These are phyloP conservation scores for Ogataea pilisensis DNA, from an alignment of 805 yeast genomes.

Conservation along the genomic window DNA sequence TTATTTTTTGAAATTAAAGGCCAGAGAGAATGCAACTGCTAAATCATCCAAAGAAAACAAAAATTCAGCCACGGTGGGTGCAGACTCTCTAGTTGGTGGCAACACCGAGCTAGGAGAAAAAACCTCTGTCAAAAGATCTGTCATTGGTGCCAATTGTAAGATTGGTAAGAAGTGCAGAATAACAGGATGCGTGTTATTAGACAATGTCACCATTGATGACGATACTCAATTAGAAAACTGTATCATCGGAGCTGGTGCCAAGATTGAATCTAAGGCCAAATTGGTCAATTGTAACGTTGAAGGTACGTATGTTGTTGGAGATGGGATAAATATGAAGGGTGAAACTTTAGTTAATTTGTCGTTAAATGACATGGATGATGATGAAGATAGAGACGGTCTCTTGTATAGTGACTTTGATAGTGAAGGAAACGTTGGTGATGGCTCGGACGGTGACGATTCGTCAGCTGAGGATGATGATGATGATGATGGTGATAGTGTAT, in stretches of 20 bases:
- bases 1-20: constrained; percentile 61
- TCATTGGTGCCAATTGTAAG: constrained; percentile 67
- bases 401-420: constrained; percentile 28
- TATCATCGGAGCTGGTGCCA: constrained; percentile 68
- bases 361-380: constrained; percentile 29
- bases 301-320: constrained; percentile 64
- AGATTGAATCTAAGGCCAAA: constrained; percentile 59
- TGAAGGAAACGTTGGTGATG: constrained; percentile 40
- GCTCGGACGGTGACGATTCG: neutral
- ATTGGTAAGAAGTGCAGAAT: constrained; percentile 86
- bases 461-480: constrained; percentile 21
- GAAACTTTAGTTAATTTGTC: constrained; percentile 35
- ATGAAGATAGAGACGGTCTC: constrained; percentile 15
- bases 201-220: constrained; percentile 70
- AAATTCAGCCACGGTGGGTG: constrained; percentile 73
- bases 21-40: constrained; percentile 33
- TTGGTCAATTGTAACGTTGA: constrained; percentile 84
- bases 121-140: constrained; percentile 81
- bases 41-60: constrained; percentile 24
- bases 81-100: constrained; percentile 76
- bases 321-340: constrained; percentile 43
- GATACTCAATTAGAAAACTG: constrained; percentile 81
- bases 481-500: constrained; percentile 44
- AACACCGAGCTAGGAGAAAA: constrained; percentile 70
- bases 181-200: constrained; percentile 78